Base-by-base conservation (phyloP, 2,329 filamentous ascomycete species). In the Pestalotiopsis sp. region DNA sequence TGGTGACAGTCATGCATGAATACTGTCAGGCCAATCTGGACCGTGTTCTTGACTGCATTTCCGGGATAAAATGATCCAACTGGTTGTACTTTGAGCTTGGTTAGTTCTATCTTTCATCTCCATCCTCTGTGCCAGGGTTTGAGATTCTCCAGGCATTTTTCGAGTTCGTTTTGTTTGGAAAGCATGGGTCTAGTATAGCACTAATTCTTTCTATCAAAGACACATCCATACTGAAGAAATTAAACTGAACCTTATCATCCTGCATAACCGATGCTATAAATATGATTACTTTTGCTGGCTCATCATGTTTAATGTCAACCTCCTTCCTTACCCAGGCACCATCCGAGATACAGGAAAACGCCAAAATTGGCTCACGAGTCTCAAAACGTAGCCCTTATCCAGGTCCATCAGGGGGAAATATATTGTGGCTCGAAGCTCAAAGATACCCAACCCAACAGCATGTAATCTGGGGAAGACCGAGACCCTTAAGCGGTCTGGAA, bases 181-280 rank as follows among this genome's bases (percentile, higher is more conserved):
- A 23, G 20, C 20, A 23, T 23, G 20, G 20, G 20, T 23, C 20
- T 23, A 23, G 20, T 23, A 23, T 23, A 27, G 27, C 27, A 27
- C 27, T 27, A 27, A 27, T 31, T 36, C 0, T 9, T 9, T 31
- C 20, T 60, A 23, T 23, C 2, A 25, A 31, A 31, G 5, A 56
- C 49, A 17, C 49, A 17, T 9, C 2, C 5, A 56, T 36, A 9
- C 5, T 36, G 31, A 31, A 6, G 11, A 1, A 60, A 60, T 14
- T 6, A 14, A n/a, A n/a, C 14, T 11, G 17, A 27, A 31, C 12
- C 41, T 20, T n/a, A 41, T 62, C 20, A 17, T 12, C 17, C 11
- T 62, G 60, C 60, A 63, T n/a, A 17, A n/a, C 41, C 14, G 14
- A 20, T 38, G 36, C 38, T 63, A 63, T 39, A 63, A 38, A 63